Base-by-base conservation (phyloP, 1,284 basidiomycete genomes). In the Microbotryum silenes-acaulis region DNA sequence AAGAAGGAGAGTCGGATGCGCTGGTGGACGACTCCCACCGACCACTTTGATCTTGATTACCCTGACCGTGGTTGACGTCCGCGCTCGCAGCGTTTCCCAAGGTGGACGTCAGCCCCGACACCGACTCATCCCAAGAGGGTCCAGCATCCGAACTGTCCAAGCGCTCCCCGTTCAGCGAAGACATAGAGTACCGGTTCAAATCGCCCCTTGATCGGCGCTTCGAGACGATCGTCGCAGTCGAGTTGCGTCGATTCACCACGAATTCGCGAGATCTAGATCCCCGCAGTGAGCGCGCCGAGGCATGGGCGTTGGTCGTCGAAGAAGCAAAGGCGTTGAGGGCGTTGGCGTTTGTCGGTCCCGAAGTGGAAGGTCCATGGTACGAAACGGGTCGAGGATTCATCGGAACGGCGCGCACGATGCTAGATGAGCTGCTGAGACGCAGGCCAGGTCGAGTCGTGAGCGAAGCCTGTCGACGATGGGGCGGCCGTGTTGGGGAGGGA, bases 321-420 rank as follows among this genome's bases (percentile, higher is more conserved):
- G 37, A 42, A 18, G 12, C 16, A 18, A 42, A 42, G 37, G 37
- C 12, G 16, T 42, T 42, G 37, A 42, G 12, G 18, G 37, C 37
- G 37, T 42, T 42, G 37, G 37, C 37, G 12, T 42, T 16, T 1
- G 16, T 42, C 37, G 37, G 16, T 3, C 37, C 37, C 12, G 37
- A 42, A 18, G 37, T 33, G 9, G 51, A 53, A 14, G 27, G 33
- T 52, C 6, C 53, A 29, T 46, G 62, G 31, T 31, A 45, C 25
- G 60, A 56, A 6, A 54, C 18, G 23, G 57, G 53, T 21, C 57
- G 65, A 14, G 59, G 64, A 49, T 64, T 64, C 16, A 56, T 61
- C 20, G 64, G 60, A 12, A 65, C 51, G 1, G 60, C 57, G 20
- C 48, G 42, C 29, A 62, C 64, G 55, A 60, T 16, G 18, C 25